Base-by-base conservation (phyloP, 2,329 filamentous ascomycete genomes). In the Aspergillus versicolor region DNA sequence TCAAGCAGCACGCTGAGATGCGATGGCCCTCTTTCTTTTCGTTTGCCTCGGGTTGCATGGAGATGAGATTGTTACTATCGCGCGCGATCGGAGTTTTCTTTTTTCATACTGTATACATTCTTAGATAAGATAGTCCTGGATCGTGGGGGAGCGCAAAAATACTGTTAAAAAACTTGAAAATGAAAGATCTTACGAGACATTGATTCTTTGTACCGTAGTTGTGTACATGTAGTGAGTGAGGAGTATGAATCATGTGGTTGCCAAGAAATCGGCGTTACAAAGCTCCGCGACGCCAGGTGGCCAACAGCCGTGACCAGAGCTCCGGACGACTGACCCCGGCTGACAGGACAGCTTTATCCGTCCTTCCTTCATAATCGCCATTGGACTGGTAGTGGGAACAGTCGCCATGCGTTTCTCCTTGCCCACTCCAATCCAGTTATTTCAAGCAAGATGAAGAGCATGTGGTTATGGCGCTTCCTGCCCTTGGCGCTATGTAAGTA, bases 211-310 rank as follows among this genome's bases (percentile, higher is more conserved):
- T 9, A 4, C 9, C 8, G 27, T 34, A 19, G 45, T 15, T n/a
- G 27, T 52, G 49, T 43, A 24, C 3, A n/a, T 27, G 19, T 46
- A 51, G 42, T 32, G 37, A n/a, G 32, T 37, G 5, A 34, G 32
- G n/a, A 37, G 34, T 37, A 37, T 15, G 15, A 37, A 24, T 37
- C 32, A 48, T 48, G 46, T 37, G 13, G 34, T n/a, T 50, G 41
- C 41, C 46, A 52, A 51, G 59, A 58, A 57, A 24, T 71, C 69
- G 70, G 70, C 59, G 64, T 67, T 72, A 73, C 67, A 64, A 70
- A 72, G 62, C 68, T 71, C 70, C 70, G 70, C 69, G 60, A 64
- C 65, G 70, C 68, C 70, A 73, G 70, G 71, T 73, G 71, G 70
- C 70, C 70, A n/a, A 34, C 64, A 64, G 60, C 55, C 51, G n/a